phyloP scores from a whole-genome alignment of 176 grass and related monocot genomes.

The Tillandsia fasciculata region DNA sequence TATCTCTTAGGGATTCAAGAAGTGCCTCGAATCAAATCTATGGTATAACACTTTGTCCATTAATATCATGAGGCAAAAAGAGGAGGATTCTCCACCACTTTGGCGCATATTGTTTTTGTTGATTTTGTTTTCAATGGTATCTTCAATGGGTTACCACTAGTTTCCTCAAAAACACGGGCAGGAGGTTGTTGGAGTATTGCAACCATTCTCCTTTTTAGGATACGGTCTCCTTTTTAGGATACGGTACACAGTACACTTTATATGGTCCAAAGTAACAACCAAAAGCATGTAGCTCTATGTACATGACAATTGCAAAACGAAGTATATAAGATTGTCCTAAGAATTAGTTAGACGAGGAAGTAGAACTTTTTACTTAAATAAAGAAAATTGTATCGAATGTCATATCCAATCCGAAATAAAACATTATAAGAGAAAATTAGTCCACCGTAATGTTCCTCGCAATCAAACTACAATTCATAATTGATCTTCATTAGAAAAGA shows the following conservation, averaged over 20 bases:
- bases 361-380: too few species aligned
- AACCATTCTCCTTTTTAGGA: conserved; percentile 64
- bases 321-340: neutral
- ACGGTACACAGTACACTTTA: conserved; percentile 48
- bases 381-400: too few species aligned
- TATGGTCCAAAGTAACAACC: conserved; percentile 10
- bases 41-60: neutral
- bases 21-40: too few species aligned
- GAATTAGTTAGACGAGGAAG: neutral
- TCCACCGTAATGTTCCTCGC: too few species aligned
- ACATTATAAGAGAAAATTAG: too few species aligned
- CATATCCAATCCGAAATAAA: too few species aligned
- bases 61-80: conserved; percentile 47
- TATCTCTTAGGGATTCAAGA: too few species aligned
- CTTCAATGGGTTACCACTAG: conserved; percentile 61
- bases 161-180: conserved; percentile 83
- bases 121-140: conserved; percentile 57
- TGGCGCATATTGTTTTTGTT: conserved; percentile 62
- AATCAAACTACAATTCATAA: too few species aligned
- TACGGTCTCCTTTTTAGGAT: conserved; percentile 82
- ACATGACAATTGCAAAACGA: neutral
- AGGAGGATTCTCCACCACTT: conserved; percentile 75
- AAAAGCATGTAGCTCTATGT: neutral
- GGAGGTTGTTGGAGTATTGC: conserved; percentile 49
- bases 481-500: too few species aligned